Evolutionary conservation across 2,329 filamentous ascomycete species (phyloP), one percentile per base, ranked within the genome.

Genomic region (Raffaelea ambrosiae): DNA sequence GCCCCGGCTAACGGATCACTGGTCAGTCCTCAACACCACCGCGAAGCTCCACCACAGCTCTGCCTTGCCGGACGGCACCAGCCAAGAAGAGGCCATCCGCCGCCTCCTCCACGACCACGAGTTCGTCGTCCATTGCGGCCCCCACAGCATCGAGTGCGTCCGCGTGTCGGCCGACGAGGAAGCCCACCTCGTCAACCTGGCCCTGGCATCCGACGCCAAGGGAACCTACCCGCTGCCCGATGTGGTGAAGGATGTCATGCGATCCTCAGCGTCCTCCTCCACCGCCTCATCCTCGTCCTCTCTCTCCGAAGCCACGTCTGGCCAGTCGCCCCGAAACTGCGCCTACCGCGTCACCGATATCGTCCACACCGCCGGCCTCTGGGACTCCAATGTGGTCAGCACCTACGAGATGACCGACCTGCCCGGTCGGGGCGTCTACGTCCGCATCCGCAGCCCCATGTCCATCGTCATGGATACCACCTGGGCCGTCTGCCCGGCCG

Each of bases 331-430:
- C 26, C 26, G 26, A 29, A 38, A 38, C 35, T 38, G 35, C 35
- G 16, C 35, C 8, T 79, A 72, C 61, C 63, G 65, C 29, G 72
- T 78, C 21, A 73, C 66, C 7, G 72, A 75, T 52, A 62, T 67
- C 35, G 66, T 77, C 8, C 73, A 77, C 54, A 65, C 73, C 35
- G 73, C 73, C 14, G 74, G 74, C 3, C 64, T 79, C 23, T 79
- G 73, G 74, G 73, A 75, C 56, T 71, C 67, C 45, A 70, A 72
- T 43, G 71, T 79, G 7, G 66, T 72, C 46, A 77, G 74, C 62
- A 69, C 60, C 5, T 75, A 76, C 56, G 75, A 79, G 60, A 73
- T 79, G 51, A 70, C 72, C 18, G 61, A 76, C 51, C 61, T 72
- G 18, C 62, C 63, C n/a, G 64, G 60, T 23, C 13, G 16, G 5